phyloP scores from a whole-genome alignment of 2,329 filamentous ascomycete species.

The Thelonectria discophora region DNA sequence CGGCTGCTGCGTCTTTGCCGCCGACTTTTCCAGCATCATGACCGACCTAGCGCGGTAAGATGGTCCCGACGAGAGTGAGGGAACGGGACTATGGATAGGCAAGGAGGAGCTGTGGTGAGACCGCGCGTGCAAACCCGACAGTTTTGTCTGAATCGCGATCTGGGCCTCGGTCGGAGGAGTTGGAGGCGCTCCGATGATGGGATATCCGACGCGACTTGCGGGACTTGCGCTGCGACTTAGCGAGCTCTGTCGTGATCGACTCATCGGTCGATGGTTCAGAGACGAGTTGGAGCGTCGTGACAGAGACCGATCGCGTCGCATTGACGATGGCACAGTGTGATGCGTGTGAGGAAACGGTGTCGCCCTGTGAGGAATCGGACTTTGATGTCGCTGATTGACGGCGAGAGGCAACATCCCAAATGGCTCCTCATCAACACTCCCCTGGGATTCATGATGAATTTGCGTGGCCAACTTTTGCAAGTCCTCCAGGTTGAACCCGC shows the following conservation, averaged over 20 bases:
- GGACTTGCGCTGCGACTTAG: constrained; percentile 20
- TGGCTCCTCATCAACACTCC: neutral
- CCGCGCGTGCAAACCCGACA: constrained; percentile 19
- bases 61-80: neutral
- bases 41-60: constrained; percentile 16
- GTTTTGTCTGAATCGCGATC: constrained; percentile 12
- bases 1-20: constrained; percentile 15
- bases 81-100: constrained; percentile 16
- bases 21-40: constrained; percentile 2
- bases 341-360: neutral
- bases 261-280: constrained; percentile 7
- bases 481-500: constrained; percentile 13
- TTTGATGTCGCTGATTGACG: neutral
- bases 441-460: neutral
- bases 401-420: neutral
- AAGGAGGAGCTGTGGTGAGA: constrained; percentile 9
- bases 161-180: constrained; percentile 20
- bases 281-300: neutral
- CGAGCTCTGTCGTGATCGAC: constrained; percentile 16
- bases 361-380: neutral
- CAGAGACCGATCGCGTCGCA: constrained; percentile 3
- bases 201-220: neutral
- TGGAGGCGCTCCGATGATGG: neutral
- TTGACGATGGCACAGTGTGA: constrained; percentile 1
- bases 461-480: constrained; percentile 1